Base-by-base conservation (phyloP, 495 filamentous ascomycete genomes). In the Xylaria curta region DNA sequence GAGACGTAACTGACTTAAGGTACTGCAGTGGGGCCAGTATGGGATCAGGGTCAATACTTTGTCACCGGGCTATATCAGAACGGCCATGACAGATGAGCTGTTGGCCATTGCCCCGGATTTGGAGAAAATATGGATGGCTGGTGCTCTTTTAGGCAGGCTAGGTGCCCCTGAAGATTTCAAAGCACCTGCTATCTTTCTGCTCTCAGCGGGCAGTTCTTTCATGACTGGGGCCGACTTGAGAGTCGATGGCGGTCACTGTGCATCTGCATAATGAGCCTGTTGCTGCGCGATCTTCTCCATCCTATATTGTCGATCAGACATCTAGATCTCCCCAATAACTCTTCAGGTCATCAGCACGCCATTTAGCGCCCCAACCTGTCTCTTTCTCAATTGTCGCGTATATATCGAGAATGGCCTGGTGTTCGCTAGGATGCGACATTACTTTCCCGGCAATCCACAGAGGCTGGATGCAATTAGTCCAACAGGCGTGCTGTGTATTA, bases 151-250 rank as follows among this genome's bases (percentile, higher is more conserved):
- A 13, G 77, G 77, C n/a, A 76, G 84, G 26, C 73, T 86, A 17
- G 81, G 80, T 19, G 76, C 73, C 5, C 75, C 78, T 0, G 79
- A 84, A 42, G 84, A 86, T 58, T 83, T 84, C 71, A 80, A 81
- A 74, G 82, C 80, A 0, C 79, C 83, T 1, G 78, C 79, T 6
- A 71, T 86, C 17, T 86, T 78, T 72, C 76, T 85, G 76, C 76
- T 86, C n/a, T 75, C 78, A 13, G 81, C 84, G 49, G 82, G 81
- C 3, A 82, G 80, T 59, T 73, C 75, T 19, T 85, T 78, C 58
- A 76, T 75, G 70, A 78, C 76, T 9, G 76, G 73, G 1, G 64
- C 76, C n/a, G 76, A 78, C 74, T 66, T 78, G 49, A 58, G 70
- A 36, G 70, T 75, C 19, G 76, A 78, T 62, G 76, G 72, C 4